Conservation (phyloP, 2,329 filamentous ascomycete species). For the Botrytis tulipae region DNA sequence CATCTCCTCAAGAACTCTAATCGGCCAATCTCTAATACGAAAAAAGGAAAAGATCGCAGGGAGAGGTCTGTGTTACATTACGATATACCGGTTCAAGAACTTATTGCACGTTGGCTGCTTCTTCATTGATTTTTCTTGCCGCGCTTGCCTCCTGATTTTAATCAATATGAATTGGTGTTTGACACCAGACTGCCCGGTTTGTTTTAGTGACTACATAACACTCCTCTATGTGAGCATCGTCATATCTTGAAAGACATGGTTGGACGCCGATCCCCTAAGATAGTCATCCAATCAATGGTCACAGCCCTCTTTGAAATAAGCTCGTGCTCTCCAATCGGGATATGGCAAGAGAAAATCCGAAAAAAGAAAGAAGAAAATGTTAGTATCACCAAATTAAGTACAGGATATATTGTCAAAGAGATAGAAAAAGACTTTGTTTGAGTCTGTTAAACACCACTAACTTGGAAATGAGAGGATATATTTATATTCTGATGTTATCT, state of each 20-base stretch:
- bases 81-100: background rate
- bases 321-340: background rate
- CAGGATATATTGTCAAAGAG: background rate
- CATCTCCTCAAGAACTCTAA: background rate
- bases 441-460: background rate
- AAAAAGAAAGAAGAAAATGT: background rate
- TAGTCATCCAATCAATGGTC: background rate
- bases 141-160: background rate
- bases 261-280: background rate
- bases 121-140: background rate
- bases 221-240: background rate
- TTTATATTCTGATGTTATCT: background rate
- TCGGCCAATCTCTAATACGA: background rate
- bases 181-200: background rate
- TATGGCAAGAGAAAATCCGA: background rate
- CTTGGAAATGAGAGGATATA: background rate
- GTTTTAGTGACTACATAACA: background rate
- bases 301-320: background rate
- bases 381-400: background rate
- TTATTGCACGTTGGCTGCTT: no score
- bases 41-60: background rate
- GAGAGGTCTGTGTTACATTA: background rate
- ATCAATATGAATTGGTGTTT: background rate
- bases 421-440: background rate
- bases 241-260: background rate